Base-by-base conservation (phyloP, 192 early-diverging fungal genomes). In the Backusella sp. region DNA sequence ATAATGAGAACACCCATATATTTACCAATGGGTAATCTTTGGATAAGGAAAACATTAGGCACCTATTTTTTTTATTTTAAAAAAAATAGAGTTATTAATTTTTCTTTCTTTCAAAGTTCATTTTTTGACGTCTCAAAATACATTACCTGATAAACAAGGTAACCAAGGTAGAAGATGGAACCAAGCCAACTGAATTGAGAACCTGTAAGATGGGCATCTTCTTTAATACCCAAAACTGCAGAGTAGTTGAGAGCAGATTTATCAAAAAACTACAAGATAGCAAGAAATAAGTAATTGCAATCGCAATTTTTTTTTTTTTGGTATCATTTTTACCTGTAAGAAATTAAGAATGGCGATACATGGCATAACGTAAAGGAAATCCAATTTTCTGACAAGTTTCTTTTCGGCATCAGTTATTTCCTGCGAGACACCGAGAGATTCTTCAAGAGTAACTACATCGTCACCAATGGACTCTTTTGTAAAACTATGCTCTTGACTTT, bases 131-230 rank as follows among this genome's bases (percentile, higher is more conserved):
- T 49, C n/a, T 32, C 36, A 59, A 71, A 44, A 46, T 39, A 46
- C 21, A 59, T 75, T 39, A 75, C 74, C 32, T 75, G 74, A 30
- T 67, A 75, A 0, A 70, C 15, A 3, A 69, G 36, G 34, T 79
- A 75, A 35, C 79, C 79, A 37, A 80, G 72, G 39, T 80, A 80
- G 70, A 80, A 80, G 8, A 80, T 74, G 21, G 79, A 80, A 1
- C 75, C 75, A 21, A 80, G n/a, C 66, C 72, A 73, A 28, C 67
- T 28, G 36, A 73, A 77, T 15, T 80, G 52, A 37, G 41, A 19
- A 28, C 44, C 71, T 15, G 37, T 21, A 35, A 81, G 67, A 35
- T 76, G 17, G 7, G 76, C 73, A 39, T 81, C 79, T 8, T 73
- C 41, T 3, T 71, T 73, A 19, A 81, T 70, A 44, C 71, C 71